A percentile compares a stretch with the other conserved stretches of the same genome.
Evolutionary conservation across 192 early-diverging fungal species (phyloP).

Genomic region (Powellomyces hirtus): DNA sequence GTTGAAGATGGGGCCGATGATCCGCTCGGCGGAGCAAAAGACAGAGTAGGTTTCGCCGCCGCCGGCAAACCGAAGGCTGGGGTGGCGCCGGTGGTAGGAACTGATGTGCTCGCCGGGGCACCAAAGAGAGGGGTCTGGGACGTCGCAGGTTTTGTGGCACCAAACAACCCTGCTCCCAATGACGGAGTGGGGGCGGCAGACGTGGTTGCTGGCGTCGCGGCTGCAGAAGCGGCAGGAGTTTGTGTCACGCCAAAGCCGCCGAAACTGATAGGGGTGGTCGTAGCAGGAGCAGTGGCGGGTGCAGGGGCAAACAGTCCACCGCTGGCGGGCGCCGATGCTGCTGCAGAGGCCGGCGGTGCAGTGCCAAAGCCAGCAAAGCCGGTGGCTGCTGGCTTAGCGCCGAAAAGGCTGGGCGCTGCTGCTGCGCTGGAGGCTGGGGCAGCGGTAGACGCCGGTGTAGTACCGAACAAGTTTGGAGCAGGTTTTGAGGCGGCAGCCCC

Average conservation of each 20-base stretch:
- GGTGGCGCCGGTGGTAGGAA: not conserved
- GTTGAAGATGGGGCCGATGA: not conserved
- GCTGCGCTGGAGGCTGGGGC: conserved; percentile 11
- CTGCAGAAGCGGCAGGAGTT: not conserved
- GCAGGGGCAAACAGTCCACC: too few relatives aligned
- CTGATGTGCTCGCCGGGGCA: conserved; percentile 27
- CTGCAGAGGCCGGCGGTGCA: too few relatives aligned
- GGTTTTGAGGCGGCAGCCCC: conserved; percentile 7
- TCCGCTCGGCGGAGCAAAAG: not conserved
- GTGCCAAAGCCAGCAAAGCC: not conserved
- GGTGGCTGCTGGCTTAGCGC: too few relatives aligned
- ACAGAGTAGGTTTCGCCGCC: too few relatives aligned
- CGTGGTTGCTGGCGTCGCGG: not conserved
- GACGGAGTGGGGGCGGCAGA: not conserved
- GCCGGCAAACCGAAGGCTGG: too few relatives aligned
- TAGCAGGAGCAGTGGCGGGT: too few relatives aligned
- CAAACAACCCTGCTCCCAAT: not conserved
- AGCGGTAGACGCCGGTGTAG: not conserved
- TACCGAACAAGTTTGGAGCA: conserved; percentile 10
- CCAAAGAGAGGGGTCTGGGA: conserved; percentile 28
- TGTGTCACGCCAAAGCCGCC: too few relatives aligned
- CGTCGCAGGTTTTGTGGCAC: not conserved
- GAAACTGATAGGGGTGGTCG: too few relatives aligned
- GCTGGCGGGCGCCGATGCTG: too few relatives aligned
- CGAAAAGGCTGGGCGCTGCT: too few relatives aligned